These are phyloP conservation scores for Leccinum subgranulosum DNA, from an alignment of 768 basidiomycete species.

Conservation along the genomic window DNA sequence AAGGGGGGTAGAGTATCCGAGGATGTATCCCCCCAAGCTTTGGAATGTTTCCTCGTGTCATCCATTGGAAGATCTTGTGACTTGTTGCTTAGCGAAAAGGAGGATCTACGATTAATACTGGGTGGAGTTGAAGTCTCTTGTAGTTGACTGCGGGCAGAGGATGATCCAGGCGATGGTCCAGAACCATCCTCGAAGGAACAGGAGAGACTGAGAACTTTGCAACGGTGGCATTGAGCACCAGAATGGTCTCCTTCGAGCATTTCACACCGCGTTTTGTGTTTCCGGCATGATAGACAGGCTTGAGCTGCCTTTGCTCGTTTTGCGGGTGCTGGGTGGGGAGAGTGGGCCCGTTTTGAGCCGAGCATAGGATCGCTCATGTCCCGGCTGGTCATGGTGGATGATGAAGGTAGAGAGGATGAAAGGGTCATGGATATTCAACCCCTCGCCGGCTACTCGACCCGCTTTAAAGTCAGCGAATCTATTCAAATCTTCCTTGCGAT, in stretches of 20 bases:
- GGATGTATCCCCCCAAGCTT: slow-evolving; percentile 18
- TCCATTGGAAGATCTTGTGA: slow-evolving; percentile 20
- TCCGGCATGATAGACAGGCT: slow-evolving; percentile 45
- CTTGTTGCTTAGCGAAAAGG: slow-evolving; percentile 19
- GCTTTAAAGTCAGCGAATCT: slow-evolving; percentile 28
- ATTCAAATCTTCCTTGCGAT: background rate
- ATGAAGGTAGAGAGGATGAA: slow-evolving; percentile 2
- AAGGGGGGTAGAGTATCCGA: slow-evolving; percentile 17
- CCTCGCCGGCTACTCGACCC: slow-evolving; percentile 14
- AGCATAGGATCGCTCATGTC: slow-evolving; percentile 19
- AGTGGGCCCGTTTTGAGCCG: slow-evolving; percentile 31
- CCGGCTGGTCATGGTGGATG: slow-evolving; percentile 17
- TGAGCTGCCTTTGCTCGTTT: slow-evolving; percentile 44
- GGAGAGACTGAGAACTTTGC: slow-evolving; percentile 43
- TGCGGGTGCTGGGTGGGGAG: slow-evolving; percentile 28
- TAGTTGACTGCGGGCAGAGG: slow-evolving; percentile 18
- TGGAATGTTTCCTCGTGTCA: slow-evolving; percentile 18
- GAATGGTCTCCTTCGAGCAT: slow-evolving; percentile 40
- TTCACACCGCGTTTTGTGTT: slow-evolving; percentile 50
- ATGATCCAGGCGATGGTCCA: slow-evolving; percentile 12
- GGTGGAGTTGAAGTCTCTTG: slow-evolving; percentile 20
- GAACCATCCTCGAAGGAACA: slow-evolving; percentile 44
- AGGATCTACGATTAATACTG: slow-evolving; percentile 24
- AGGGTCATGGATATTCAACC: slow-evolving; percentile 6
- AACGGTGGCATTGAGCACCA: slow-evolving; percentile 44